Evolutionary conservation across 345 rosid genomes (phyloP).

Genomic region (Tarenaya hassleriana): DNA sequence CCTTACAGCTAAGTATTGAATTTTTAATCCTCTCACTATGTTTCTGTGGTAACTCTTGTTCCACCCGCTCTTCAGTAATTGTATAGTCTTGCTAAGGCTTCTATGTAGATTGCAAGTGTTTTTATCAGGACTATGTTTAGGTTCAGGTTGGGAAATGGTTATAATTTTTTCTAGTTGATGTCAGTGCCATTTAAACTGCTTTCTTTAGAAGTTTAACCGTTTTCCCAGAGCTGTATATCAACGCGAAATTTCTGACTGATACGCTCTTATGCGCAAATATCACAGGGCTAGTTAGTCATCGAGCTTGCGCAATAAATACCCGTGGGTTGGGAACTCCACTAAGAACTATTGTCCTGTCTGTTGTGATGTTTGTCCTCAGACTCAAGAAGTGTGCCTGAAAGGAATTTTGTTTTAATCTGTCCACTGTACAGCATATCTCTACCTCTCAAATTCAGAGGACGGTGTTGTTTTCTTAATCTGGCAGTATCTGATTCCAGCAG

Average conservation of each 20-base stretch:
- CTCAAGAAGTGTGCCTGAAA: neutral
- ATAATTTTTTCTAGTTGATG: no score
- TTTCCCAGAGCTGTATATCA: no score
- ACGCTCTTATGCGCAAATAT: neutral
- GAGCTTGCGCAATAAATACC: constrained; percentile 42
- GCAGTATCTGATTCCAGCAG: constrained; percentile 69
- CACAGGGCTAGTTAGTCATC: constrained; percentile 52
- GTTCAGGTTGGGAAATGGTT: no score
- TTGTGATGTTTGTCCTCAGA: constrained; percentile 51
- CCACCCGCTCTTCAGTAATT: no score
- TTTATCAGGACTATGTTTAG: neutral
- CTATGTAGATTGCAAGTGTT: neutral
- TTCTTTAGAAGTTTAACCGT: no score
- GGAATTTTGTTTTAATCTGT: neutral
- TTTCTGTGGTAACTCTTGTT: neutral
- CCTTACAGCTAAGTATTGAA: neutral
- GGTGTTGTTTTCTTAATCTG: constrained; percentile 7
- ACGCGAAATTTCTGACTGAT: no score
- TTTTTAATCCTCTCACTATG: neutral
- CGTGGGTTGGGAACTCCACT: constrained; percentile 70
- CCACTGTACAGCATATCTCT: neutral
- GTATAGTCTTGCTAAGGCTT: no score
- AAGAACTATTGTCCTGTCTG: constrained; percentile 69
- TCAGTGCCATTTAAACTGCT: no score
- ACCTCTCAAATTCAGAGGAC: neutral